Base-by-base conservation (phyloP, 371 early-diverging fungal species). In the Dinochytrium kinnereticum region DNA sequence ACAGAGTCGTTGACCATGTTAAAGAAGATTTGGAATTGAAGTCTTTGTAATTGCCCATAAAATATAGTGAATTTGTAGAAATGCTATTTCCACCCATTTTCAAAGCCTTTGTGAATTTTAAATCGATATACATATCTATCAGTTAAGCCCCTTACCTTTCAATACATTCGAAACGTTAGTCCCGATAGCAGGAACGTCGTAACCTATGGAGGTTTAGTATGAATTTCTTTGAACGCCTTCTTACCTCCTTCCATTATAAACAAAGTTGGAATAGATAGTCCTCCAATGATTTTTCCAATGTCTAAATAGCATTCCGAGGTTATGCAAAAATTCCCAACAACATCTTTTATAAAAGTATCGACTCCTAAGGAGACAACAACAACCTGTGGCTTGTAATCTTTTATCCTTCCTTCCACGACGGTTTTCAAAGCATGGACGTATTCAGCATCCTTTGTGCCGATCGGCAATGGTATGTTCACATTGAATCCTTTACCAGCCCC, bases 181-280 rank as follows among this genome's bases (percentile, higher is more conserved):
- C 1, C 91, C 91, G 44, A 92, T 69, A 38, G 80, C 84, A 31
- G 85, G 86, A 1, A 91, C 69, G 31, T 84, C 86, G 67, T 91
- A 91, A 1, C 78, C 68, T 64, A 15, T 13, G 10, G 24, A 53
- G 19, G 7, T 24, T 33, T 17, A 33, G 13, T 17, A 50, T 15
- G 10, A 44, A 15, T 15, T 31, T 28, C 68, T 15, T 28, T 10
- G 2, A 51, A 19, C n/a, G n/a, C 5, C 19, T 37, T 10, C 64
- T 19, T 64, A 13, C 91, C 92, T 15, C 92, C 92, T 75, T 92
- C 91, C 81, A 90, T 90, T 0, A 92, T 88, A 84, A 92, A 92
- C 59, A 92, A 69, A 0, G 89, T 86, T 1, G 89, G 90, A 19
- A 80, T 71, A 0, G 79, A 76, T 31, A 79, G 77, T 15, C 79